Evolutionary conservation across 176 grass and related monocot genomes (phyloP).

Genomic region (Lolium rigidum): DNA sequence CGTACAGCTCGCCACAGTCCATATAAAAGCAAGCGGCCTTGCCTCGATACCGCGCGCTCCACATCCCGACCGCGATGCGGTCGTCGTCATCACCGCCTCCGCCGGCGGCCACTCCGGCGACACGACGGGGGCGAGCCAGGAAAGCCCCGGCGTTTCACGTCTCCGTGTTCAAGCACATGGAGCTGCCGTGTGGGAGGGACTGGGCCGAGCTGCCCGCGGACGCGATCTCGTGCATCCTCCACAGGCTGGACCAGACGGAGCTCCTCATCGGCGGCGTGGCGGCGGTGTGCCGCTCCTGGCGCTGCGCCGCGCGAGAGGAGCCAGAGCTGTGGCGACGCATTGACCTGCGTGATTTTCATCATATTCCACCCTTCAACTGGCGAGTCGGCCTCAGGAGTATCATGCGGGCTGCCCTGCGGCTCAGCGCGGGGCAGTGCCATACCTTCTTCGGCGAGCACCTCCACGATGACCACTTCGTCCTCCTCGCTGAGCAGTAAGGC

Average conservation of each 20-base stretch:
- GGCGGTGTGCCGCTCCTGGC: constrained; percentile 4
- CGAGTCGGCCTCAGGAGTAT: not conserved
- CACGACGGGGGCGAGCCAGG: not conserved
- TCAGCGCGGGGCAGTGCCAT: not conserved
- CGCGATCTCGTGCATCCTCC: not conserved
- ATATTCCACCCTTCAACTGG: not conserved
- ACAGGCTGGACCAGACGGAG: not conserved
- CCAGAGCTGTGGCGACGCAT: not conserved
- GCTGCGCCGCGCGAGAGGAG: not conserved
- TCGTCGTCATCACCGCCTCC: no score
- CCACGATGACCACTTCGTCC: not conserved
- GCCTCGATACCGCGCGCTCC: no score
- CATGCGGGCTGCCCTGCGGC: constrained; percentile 1
- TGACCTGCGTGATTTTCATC: not conserved
- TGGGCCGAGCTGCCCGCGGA: constrained; percentile 18
- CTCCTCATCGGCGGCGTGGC: not conserved
- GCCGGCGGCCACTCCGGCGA: not conserved
- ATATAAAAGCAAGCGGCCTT: no score
- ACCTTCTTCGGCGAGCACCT: not conserved
- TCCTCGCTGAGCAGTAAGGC: not conserved
- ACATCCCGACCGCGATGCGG: no score
- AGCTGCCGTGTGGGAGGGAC: not conserved
- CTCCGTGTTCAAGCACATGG: not conserved
- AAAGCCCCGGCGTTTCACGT: not conserved
- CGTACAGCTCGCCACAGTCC: no score